phyloP scores from a whole-genome alignment of 345 rosid species.

The Pugionium cornutum region DNA sequence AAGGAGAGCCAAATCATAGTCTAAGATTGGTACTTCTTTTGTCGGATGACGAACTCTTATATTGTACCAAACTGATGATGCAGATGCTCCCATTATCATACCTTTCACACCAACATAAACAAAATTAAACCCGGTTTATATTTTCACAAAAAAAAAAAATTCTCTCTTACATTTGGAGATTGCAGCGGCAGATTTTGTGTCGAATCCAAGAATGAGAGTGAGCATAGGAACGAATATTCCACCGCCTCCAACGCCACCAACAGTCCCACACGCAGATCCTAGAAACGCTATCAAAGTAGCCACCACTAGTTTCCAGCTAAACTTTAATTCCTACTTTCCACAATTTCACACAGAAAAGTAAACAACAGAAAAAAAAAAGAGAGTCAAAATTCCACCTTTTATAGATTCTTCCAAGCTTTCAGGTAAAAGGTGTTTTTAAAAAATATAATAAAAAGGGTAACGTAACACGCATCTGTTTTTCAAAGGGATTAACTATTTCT shows the following conservation, averaged over 20 bases:
- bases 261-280: slow-evolving; percentile 94
- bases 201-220: slow-evolving; percentile 86
- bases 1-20: slow-evolving; percentile 83
- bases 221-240: slow-evolving; percentile 98
- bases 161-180: slow-evolving; percentile 66
- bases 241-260: slow-evolving; percentile 97
- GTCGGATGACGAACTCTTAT: slow-evolving; percentile 81
- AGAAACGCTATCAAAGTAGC: slow-evolving; percentile 83
- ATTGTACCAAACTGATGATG: slow-evolving; percentile 94
- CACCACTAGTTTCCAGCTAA: slow-evolving; percentile 63
- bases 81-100: slow-evolving; percentile 98
- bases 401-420: too few relatives aligned
- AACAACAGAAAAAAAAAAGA: too few relatives aligned
- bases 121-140: too few relatives aligned
- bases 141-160: too few relatives aligned
- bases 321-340: slow-evolving; percentile 55
- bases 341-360: too few relatives aligned
- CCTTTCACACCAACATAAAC: slow-evolving; percentile 43
- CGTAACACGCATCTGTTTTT: neutral
- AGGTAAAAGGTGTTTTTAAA: too few relatives aligned
- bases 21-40: slow-evolving; percentile 82
- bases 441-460: too few relatives aligned
- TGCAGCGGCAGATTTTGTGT: slow-evolving; percentile 95
- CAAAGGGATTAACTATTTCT: neutral
- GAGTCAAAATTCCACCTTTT: too few relatives aligned